Conservation (phyloP, 208 protist species). For the Acanthamoeba divionensis region DNA sequence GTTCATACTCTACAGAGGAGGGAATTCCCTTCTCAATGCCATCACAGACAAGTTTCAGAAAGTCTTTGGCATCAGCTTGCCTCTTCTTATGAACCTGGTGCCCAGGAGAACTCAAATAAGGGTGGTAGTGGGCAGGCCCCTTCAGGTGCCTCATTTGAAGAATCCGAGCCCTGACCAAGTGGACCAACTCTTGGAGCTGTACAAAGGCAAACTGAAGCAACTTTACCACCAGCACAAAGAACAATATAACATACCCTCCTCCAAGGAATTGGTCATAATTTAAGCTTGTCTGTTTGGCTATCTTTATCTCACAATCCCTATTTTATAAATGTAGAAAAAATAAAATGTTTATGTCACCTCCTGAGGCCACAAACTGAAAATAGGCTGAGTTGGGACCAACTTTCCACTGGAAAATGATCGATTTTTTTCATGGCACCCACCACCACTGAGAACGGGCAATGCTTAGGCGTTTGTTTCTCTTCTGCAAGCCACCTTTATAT, state of each 20-base stretch:
- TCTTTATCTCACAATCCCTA: too few species aligned
- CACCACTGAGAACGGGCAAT: too few species aligned
- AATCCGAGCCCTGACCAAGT: background rate
- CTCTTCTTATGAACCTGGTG: slow-evolving; percentile 9
- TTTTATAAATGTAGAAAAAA: too few species aligned
- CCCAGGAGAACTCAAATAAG: background rate
- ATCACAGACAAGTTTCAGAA: background rate
- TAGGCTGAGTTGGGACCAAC: too few species aligned
- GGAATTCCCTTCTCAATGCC: background rate
- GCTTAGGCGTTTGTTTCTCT: too few species aligned
- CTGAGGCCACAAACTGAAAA: too few species aligned
- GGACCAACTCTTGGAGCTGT: background rate
- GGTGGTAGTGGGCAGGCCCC: slow-evolving; percentile 10
- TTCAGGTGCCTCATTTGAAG: background rate
- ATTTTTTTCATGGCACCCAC: too few species aligned
- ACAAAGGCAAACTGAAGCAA: background rate
- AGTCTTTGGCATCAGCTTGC: background rate
- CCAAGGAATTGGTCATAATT: slow-evolving; percentile 31
- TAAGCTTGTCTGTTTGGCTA: background rate
- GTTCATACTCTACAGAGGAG: slow-evolving; percentile 18
- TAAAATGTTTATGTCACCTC: too few species aligned
- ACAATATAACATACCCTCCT: background rate
- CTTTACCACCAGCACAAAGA: slow-evolving; percentile 19
- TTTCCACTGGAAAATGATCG: too few species aligned
- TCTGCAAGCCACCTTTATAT: too few species aligned